Evolutionary conservation across 176 grass and related monocot genomes (phyloP).

Genomic region (Avena atlantica): DNA sequence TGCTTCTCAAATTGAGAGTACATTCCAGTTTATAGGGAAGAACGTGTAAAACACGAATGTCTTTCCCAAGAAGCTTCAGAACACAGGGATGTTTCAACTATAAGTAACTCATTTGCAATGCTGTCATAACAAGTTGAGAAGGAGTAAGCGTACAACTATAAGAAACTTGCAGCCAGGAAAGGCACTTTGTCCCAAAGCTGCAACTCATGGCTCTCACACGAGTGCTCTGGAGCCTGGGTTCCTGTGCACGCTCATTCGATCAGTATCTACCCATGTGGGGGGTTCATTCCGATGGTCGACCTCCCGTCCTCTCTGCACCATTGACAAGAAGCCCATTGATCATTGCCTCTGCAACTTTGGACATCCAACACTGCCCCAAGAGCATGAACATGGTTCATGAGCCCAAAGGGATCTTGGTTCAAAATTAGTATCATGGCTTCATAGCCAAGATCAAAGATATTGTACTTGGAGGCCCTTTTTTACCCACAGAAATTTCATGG

Average conservation of each 20-base stretch:
- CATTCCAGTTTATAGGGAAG: background rate
- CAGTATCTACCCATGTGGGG: slow-evolving; percentile 26
- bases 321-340: slow-evolving; percentile 17
- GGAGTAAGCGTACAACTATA: slow-evolving; percentile 22
- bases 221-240: background rate
- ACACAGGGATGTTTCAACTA: background rate
- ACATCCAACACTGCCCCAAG: background rate
- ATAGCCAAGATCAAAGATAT: background rate
- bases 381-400: slow-evolving; percentile 1
- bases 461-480: background rate
- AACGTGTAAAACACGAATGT: background rate
- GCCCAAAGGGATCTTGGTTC: background rate
- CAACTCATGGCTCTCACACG: slow-evolving; percentile 41
- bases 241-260: slow-evolving; percentile 28
- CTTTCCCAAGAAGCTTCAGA: slow-evolving; percentile 1
- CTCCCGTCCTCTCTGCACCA: slow-evolving; percentile 5
- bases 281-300: slow-evolving; percentile 51
- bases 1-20: background rate
- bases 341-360: slow-evolving; percentile 52
- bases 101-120: background rate
- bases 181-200: slow-evolving; percentile 55
- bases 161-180: slow-evolving; percentile 31
- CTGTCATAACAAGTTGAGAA: background rate
- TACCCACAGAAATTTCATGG: background rate
- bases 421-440: slow-evolving; percentile 31